Base-by-base conservation (phyloP, 805 yeast species). In the Wickerhamomyces bisporus region DNA sequence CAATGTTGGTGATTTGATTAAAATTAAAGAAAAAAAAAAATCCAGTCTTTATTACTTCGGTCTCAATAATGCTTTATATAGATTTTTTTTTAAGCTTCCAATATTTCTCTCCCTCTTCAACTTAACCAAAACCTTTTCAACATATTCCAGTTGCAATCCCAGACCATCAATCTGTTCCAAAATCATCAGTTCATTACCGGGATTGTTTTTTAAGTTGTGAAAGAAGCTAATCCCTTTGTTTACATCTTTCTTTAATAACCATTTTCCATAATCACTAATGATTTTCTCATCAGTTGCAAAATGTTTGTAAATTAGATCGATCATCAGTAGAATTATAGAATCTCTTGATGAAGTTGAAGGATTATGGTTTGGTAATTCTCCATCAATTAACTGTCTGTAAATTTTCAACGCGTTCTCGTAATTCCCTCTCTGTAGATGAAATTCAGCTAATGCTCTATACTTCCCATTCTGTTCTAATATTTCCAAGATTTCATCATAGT, bases 221-320 rank as follows among this genome's bases (percentile, higher is more conserved):
- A 50, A 40, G 27, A 46, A 50, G 25, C 43, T 48, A 25, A 50
- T 41, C 4, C 48, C 55, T 25, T 48, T 31, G 26, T 46, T 49
- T 6, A 42, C 48, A 32, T 48, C 46, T 24, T 40, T 45, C n/a
- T 39, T 40, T 17, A 50, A 30, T 11, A 50, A 26, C 55, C 55
- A 50, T 23, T 48, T 32, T 2, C 52, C 55, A 19, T 39, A 36
- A 1, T 46, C 48, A 30, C 42, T 41, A 16, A 43, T 34, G 8
- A 36, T 13, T 3, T 39, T 31, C 5, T 48, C 51, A 15, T 43
- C 37, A 14, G 23, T 34, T 32, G 29, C 43, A 32, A 26, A 48
- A 44, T 18, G 36, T 30, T 21, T 44, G 40, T 19, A 48, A 18
- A 40, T 26, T 18, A 36, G 16, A 21, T 40, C 40, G 16, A 40